phyloP scores from a whole-genome alignment of 2,329 filamentous ascomycete species.

The Cladophialophora chaetospira region DNA sequence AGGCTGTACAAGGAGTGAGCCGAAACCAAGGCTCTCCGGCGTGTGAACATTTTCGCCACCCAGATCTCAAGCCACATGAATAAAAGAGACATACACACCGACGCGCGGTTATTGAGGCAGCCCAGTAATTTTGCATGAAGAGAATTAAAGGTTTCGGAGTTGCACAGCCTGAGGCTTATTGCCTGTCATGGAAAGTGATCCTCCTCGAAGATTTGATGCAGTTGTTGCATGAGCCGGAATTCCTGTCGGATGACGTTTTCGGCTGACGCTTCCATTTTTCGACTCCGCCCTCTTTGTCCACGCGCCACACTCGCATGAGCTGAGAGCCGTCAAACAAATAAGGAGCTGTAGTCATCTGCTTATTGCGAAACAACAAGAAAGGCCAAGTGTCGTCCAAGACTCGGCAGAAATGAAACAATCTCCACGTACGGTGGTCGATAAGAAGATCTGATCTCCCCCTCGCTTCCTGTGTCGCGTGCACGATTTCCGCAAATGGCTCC shows the following conservation, averaged over 20 bases:
- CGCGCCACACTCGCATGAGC: neutral
- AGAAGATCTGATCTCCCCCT: neutral
- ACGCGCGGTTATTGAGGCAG: too few species aligned
- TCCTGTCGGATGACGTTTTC: neutral
- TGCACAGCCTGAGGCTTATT: neutral
- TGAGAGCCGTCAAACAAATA: neutral
- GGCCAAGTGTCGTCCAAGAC: neutral
- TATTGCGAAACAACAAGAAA: neutral
- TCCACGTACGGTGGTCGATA: neutral
- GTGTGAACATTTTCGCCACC: neutral
- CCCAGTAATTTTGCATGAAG: too few species aligned
- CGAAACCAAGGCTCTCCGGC: neutral
- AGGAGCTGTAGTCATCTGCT: neutral
- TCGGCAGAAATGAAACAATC: neutral
- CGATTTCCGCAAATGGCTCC: slow-evolving; percentile 28
- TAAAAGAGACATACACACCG: too few species aligned
- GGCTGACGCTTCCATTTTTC: neutral
- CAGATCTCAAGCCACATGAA: too few species aligned
- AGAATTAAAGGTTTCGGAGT: too few species aligned
- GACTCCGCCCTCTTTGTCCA: neutral
- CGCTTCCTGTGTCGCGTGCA: slow-evolving; percentile 27
- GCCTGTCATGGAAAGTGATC: neutral
- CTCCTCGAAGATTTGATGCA: neutral
- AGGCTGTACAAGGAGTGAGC: neutral
- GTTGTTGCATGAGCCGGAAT: neutral